Evolutionary conservation across 768 basidiomycete genomes (phyloP).

Genomic region (Leucosporidium creatinivorum): DNA sequence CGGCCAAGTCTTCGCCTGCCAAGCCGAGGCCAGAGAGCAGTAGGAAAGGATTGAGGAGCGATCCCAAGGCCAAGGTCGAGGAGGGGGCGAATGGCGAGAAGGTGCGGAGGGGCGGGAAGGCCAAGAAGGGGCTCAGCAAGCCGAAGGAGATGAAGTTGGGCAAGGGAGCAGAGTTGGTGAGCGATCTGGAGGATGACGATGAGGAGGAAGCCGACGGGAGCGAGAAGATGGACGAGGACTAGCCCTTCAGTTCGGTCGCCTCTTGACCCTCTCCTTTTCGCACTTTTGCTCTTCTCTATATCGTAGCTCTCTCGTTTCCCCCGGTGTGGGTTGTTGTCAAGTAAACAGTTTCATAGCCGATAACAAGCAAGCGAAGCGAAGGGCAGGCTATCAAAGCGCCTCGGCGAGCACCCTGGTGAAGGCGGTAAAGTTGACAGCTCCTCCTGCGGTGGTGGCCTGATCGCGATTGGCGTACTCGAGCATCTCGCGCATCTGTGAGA

Average conservation of each 20-base stretch:
- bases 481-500: neutral
- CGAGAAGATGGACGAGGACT: slow-evolving; percentile 50
- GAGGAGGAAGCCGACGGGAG: slow-evolving; percentile 40
- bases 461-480: neutral
- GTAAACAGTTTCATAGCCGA: neutral
- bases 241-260: slow-evolving; percentile 30
- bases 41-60: neutral
- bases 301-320: neutral
- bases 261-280: neutral
- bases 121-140: neutral
- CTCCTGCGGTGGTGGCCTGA: neutral
- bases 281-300: slow-evolving; percentile 18
- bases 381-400: neutral
- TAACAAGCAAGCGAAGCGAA: neutral
- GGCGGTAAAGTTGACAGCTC: neutral
- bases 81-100: slow-evolving; percentile 1
- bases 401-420: slow-evolving; percentile 1
- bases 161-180: slow-evolving; percentile 30
- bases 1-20: neutral
- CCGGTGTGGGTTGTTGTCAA: slow-evolving; percentile 17
- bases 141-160: slow-evolving; percentile 26
- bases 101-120: neutral
- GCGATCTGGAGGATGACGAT: slow-evolving; percentile 46
- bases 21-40: neutral
- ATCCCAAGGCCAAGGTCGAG: neutral